Evolutionary conservation across 306 rosid species (phyloP), one percentile per base, ranked within the genome.

Genomic region (Cicer arietinum): DNA sequence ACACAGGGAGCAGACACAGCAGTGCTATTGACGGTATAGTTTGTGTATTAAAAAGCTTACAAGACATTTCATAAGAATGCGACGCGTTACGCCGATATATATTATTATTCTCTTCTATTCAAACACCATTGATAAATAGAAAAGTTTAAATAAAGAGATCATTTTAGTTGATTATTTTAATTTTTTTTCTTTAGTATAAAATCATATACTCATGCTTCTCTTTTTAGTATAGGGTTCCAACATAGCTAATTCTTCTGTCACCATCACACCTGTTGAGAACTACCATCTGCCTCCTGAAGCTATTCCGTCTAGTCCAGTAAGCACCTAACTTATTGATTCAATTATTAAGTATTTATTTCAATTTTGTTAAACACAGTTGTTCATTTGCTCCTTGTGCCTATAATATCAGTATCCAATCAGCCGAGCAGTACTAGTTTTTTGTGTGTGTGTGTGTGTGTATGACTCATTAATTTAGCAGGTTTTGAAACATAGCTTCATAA

Each of bases 1-100:
- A 61, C 90, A 74, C 88, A 86, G 53, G 96, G 88, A 62, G 94
- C 92, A 44, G 89, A 87, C 11, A 90, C 91, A 52, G 92, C 96
- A 5, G 60, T 83, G 37, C 91, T 89, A 44, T 73, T 92, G 59
- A 84, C 94, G 68, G 98, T 92, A 89, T 72, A 85, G 22, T 84
- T 39, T 67, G 35, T 50, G 13, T 37, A 60, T 17, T 62, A 12
- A 71, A 54, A 74, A 44, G 4, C 4, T 45, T 52, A 30, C 7
- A 40, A 8, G 43, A 40, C 11, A 56, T 73, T 46, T 65, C 10
- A 30, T 18, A 20, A 77, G 37, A 13, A 77, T 58, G 61, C 7
- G 56, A 51, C 14, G 42, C 5, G 10, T 39, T 46, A 8, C 16
- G 9, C 56, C 30, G 43, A 18, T 41, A 40, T 35, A 30, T 12